These are phyloP conservation scores for Achaetomium macrosporum DNA, from an alignment of 2,329 filamentous ascomycete species.

Conservation along the genomic window DNA sequence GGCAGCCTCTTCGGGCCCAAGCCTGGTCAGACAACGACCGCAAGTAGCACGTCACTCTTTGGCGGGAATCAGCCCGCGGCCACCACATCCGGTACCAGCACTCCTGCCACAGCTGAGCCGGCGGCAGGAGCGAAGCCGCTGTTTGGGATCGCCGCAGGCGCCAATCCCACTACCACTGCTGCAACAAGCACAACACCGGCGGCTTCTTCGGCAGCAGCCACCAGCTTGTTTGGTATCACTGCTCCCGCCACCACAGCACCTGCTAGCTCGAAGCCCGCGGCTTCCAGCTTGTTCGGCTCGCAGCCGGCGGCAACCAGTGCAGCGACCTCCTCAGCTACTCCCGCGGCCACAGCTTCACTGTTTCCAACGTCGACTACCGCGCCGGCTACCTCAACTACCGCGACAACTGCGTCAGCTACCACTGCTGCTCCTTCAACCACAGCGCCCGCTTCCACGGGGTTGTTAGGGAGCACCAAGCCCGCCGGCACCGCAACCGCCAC, in stretches of 20 bases:
- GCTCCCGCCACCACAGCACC: constrained; percentile 17
- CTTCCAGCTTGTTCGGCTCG: constrained; percentile 5
- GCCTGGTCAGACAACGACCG: constrained; percentile 10
- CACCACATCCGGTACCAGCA: constrained; percentile 6
- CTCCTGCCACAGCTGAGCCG: constrained; percentile 12
- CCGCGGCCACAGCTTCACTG: constrained; percentile 14
- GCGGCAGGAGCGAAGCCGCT: constrained; percentile 8
- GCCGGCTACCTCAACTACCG: constrained; percentile 28
- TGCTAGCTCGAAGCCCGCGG: constrained; percentile 3
- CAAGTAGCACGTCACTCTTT: constrained; percentile 26
- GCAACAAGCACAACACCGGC: constrained; percentile 27
- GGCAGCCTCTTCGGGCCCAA: constrained; percentile 26
- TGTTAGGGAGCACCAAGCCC: constrained; percentile 33
- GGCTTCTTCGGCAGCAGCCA: constrained; percentile 4
- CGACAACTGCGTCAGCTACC: constrained; percentile 25
- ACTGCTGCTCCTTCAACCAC: constrained; percentile 23
- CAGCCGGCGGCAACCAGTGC: constrained; percentile 8
- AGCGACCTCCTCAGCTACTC: constrained; percentile 5
- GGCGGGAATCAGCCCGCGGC: constrained; percentile 24
- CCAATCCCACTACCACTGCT: constrained; percentile 9
- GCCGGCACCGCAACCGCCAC: constrained; percentile 27
- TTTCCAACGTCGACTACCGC: constrained; percentile 21
- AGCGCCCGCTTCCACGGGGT: constrained; percentile 15
- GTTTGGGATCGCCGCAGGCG: constrained; percentile 6
- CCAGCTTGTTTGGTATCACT: constrained; percentile 11